These are phyloP conservation scores for Schizosaccharomyces osmophilus DNA, from an alignment of 805 yeast genomes.

Conservation along the genomic window DNA sequence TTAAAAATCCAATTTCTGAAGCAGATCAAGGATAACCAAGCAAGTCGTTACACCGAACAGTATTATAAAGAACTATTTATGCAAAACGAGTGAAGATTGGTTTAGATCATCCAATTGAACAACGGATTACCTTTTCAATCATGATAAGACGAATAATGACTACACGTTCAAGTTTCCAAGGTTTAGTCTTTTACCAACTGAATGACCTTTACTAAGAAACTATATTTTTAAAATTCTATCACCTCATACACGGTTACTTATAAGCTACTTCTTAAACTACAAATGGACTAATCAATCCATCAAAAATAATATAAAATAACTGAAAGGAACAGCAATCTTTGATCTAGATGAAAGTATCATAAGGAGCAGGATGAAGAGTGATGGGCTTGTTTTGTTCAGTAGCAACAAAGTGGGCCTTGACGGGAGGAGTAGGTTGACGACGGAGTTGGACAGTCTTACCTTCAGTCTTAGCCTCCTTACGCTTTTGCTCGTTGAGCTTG, in stretches of 20 bases:
- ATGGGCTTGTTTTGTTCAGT: constrained; percentile 65
- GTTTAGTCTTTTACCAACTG: no score
- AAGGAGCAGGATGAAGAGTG: constrained; percentile 96
- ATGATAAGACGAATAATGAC: no score
- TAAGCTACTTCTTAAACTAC: no score
- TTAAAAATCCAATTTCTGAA: neutral
- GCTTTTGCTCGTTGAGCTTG: constrained; percentile 82
- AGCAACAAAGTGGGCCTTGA: constrained; percentile 67
- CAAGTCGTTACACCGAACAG: neutral
- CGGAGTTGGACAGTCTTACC: constrained; percentile 79
- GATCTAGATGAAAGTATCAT: constrained; percentile 88
- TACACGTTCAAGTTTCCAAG: no score
- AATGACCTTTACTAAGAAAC: no score
- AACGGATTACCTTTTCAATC: no score
- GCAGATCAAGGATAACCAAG: neutral
- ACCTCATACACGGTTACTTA: no score
- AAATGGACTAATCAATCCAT: no score
- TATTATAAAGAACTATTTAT: neutral
- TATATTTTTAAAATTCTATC: no score
- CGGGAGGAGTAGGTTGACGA: constrained; percentile 97
- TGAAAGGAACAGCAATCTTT: neutral
- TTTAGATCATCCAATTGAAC: no score
- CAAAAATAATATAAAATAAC: neutral
- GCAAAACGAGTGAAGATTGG: no score
- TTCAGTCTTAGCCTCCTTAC: constrained; percentile 79